Conservation (phyloP, 352 stramenopile species). For the Phytophthora macrochlamydospora region DNA sequence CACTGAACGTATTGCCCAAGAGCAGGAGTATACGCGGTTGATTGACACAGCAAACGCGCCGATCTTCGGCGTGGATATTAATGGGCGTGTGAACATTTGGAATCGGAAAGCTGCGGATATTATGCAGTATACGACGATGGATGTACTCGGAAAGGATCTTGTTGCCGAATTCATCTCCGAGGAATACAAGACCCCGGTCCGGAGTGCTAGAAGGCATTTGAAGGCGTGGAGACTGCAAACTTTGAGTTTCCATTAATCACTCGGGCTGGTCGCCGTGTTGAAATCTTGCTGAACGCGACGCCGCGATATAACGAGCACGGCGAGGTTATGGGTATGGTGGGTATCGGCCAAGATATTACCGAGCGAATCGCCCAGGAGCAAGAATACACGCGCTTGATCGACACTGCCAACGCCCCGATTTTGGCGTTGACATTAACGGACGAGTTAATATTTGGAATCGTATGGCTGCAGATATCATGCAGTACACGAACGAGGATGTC, state of each 20-base stretch:
- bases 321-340: slow-evolving; percentile 85
- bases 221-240: slow-evolving; percentile 69
- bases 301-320: slow-evolving; percentile 68
- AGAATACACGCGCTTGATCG: slow-evolving; percentile 76
- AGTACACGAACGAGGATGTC: slow-evolving; percentile 55
- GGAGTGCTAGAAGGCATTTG: slow-evolving; percentile 40
- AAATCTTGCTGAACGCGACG: slow-evolving; percentile 78
- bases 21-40: slow-evolving; percentile 4
- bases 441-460: slow-evolving; percentile 66
- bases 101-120: slow-evolving; percentile 84
- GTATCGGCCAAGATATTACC: slow-evolving; percentile 87
- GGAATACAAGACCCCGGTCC: slow-evolving; percentile 37
- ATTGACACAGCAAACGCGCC: slow-evolving; percentile 3
- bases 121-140: slow-evolving; percentile 72
- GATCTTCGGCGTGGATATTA: slow-evolving; percentile 4
- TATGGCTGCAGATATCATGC: slow-evolving; percentile 41
- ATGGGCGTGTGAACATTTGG: slow-evolving; percentile 68
- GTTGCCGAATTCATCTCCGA: slow-evolving; percentile 78
- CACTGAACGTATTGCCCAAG: slow-evolving; percentile 4
- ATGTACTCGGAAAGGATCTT: slow-evolving; percentile 72
- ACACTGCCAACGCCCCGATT: slow-evolving; percentile 73
- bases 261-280: slow-evolving; percentile 52
- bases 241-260: slow-evolving; percentile 89
- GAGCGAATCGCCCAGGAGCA: slow-evolving; percentile 75
- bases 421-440: slow-evolving; percentile 64